Evolutionary conservation across 768 basidiomycete species (phyloP), one percentile per base, ranked within the genome.

Genomic region (Tremella fuciformis): DNA sequence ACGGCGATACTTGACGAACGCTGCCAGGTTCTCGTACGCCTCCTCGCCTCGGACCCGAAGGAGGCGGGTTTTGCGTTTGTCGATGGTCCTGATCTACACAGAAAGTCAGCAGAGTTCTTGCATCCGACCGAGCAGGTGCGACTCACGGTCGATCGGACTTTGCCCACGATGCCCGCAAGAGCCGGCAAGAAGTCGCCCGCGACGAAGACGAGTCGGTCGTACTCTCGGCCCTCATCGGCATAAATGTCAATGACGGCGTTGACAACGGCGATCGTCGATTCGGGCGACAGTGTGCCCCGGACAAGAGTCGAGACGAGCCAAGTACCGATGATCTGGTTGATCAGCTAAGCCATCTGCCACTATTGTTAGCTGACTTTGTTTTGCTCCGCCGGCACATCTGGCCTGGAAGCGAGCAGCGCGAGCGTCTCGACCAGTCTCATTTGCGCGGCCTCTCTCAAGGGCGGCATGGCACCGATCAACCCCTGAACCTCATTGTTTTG

Each of bases 221-320:
- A 91, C 0, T 86, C 82, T 54, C 84, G 75, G 8, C 77, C 81
- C 77, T 97, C 92, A 77, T 97, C 92, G 2, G 91, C 89, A 75
- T 88, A 97, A 52, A 94, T 89, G 73, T 96, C 92, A 58, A 96
- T 88, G 46, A 96, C 79, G 22, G 88, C 88, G 13, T 91, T 90
- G 8, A 83, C 80, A 1, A 84, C 84, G 67, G 92, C 89, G 22
- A 96, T 81, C 53, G 88, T 80, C 0, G 87, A 18, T 53, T 53
- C 79, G 19, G 80, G 70, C 4, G 83, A 79, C 0, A 80, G 72
- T 0, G 73, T 67, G 3, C 76, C 66, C 3, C 76, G 64, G 1
- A 79, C 79, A 6, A 85, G 83, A 13, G 88, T 79, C 18, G 40
- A 62, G 13, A 79, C 57, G 24, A 80, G 61, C 65, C 71, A 75